Evolutionary conservation across 495 filamentous ascomycete genomes (phyloP), one percentile per base, ranked within the genome.

Genomic region (Penicillium angulare): DNA sequence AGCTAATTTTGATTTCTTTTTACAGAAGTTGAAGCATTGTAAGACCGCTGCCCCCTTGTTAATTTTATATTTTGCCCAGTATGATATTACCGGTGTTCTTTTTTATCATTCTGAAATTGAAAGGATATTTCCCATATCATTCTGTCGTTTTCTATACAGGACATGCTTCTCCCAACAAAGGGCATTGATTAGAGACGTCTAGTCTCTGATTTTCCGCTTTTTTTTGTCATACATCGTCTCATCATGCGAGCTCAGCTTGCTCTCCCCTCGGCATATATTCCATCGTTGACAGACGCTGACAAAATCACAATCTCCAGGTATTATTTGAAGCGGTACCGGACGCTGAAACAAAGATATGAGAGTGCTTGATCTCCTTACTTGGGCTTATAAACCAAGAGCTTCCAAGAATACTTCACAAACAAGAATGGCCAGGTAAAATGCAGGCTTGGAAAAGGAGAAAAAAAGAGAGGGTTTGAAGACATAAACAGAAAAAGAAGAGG

Each of bases 261-360:
- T 51, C 34, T 43, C 49, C 43, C 42, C 43, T 39, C 8, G 32
- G 48, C 21, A 45, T 13, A 32, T 34, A 23, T 9, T 45, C 52
- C 41, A 48, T 43, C 46, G 20, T 47, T 18, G 23, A 46, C 44
- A 34, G 46, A 40, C 40, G 44, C 50, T 57, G 43, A 61, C 42
- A 50, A 34, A 31, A 41, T 39, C 34, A 41, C 17, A 57, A 61
- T 56, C 34, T 36, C 35, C 66, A 97, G 92, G 64, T 96, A 97
- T 71, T 93, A 92, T 74, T 73, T 98, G 53, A 97, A 95, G 75
- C 83, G 87, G 68, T 98, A 98, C 75, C 84, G 93, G 55, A 82
- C 89, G 39, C 77, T 98, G 57, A 85, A 85, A 60, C 82, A 92
- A 73, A 80, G 90, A 63, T 97, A 97, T 74, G 81, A 85, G 52